These are phyloP conservation scores for Petasospora fabianii DNA, from an alignment of 1,139 yeast species.

Conservation along the genomic window DNA sequence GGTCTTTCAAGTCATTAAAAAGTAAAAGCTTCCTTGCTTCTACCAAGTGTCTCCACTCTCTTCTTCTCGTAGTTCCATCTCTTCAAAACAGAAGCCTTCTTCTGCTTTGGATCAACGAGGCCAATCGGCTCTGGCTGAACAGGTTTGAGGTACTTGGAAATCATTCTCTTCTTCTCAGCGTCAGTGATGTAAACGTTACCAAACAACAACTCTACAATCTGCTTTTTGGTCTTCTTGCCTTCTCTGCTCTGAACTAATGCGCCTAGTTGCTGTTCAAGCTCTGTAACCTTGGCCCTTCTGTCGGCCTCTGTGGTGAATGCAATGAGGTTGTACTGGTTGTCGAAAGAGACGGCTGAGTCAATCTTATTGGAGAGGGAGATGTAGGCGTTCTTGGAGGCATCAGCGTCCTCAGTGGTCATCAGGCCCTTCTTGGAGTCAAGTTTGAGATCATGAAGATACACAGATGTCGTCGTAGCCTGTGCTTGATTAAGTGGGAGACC, in stretches of 20 bases:
- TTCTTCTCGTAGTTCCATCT: slow-evolving; percentile 49
- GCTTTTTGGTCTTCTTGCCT: slow-evolving; percentile 32
- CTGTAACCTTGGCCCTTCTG: slow-evolving; percentile 30
- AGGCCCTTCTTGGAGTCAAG: slow-evolving; percentile 42
- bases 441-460: slow-evolving; percentile 45
- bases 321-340: slow-evolving; percentile 36
- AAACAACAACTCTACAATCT: slow-evolving; percentile 33
- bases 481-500: slow-evolving; percentile 56
- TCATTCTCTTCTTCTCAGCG: slow-evolving; percentile 37
- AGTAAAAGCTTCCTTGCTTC: slow-evolving; percentile 39
- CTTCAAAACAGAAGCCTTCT: slow-evolving; percentile 33
- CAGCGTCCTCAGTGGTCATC: slow-evolving; percentile 33
- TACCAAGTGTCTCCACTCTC: slow-evolving; percentile 38
- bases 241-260: slow-evolving; percentile 21
- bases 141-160: slow-evolving; percentile 40
- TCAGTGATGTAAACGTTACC: slow-evolving; percentile 36
- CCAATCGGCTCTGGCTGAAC: slow-evolving; percentile 34
- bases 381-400: slow-evolving; percentile 29
- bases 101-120: slow-evolving; percentile 31
- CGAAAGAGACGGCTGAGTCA: slow-evolving; percentile 36
- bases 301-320: slow-evolving; percentile 36
- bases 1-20: slow-evolving; percentile 27
- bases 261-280: slow-evolving; percentile 30
- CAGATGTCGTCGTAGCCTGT: slow-evolving; percentile 51
- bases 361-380: slow-evolving; percentile 27